Evolutionary conservation across 805 yeast genomes (phyloP).

Genomic region (Isabelozyma pseudorhagii): DNA sequence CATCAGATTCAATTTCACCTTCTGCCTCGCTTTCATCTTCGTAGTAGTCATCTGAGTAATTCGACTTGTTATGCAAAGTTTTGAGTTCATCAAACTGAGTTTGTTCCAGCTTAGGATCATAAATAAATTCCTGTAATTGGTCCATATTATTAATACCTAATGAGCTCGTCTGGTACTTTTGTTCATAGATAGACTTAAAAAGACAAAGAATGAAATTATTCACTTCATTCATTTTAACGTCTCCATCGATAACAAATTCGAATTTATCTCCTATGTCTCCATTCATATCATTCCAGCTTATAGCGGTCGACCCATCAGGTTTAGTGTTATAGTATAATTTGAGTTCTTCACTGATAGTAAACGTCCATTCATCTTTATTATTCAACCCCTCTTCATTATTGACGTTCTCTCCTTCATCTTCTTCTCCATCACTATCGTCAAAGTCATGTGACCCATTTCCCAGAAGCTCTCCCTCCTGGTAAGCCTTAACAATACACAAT

Average conservation of each 20-base stretch:
- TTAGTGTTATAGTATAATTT: constrained; percentile 51
- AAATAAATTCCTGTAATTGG: constrained; percentile 58
- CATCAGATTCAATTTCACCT: constrained; percentile 5
- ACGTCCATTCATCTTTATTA: constrained; percentile 65
- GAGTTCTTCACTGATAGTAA: constrained; percentile 60
- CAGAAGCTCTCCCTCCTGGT: constrained; percentile 64
- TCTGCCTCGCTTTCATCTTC: not conserved
- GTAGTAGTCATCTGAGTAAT: constrained; percentile 11
- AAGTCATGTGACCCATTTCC: constrained; percentile 30
- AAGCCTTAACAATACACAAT: constrained; percentile 64
- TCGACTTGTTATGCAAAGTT: constrained; percentile 7
- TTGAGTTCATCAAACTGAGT: constrained; percentile 21
- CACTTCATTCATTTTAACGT: constrained; percentile 52
- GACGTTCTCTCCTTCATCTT: constrained; percentile 24
- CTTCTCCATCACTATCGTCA: constrained; percentile 50
- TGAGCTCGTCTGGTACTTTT: constrained; percentile 60
- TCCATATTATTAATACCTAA: constrained; percentile 35
- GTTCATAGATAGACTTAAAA: constrained; percentile 70
- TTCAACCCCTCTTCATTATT: constrained; percentile 21
- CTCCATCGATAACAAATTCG: constrained; percentile 71
- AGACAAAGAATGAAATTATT: constrained; percentile 60
- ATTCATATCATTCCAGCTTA: constrained; percentile 77
- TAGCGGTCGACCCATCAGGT: constrained; percentile 51
- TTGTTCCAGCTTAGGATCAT: constrained; percentile 20
- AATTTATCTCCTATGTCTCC: constrained; percentile 87